phyloP scores from a whole-genome alignment of 1,284 basidiomycete genomes.

The Abortiporus biennis region DNA sequence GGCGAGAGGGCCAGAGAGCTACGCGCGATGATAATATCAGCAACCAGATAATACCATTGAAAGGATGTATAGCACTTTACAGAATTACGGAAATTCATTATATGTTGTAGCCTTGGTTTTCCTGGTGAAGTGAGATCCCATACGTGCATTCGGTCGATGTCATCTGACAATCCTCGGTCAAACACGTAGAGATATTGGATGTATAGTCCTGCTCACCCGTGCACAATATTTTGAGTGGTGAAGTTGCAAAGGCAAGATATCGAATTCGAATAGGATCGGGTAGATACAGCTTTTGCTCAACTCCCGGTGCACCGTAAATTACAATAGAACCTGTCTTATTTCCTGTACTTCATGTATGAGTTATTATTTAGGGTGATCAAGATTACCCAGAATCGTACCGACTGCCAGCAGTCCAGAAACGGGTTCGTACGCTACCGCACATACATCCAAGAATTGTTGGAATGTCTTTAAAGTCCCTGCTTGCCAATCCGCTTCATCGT shows the following conservation, averaged over 20 bases:
- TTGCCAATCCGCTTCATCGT: slow-evolving; percentile 54
- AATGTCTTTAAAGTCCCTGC: slow-evolving; percentile 40
- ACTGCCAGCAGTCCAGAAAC: slow-evolving; percentile 69
- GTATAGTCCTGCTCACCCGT: slow-evolving; percentile 46
- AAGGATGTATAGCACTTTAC: slow-evolving; percentile 32
- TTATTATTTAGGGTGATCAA: background rate
- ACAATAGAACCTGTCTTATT: slow-evolving; percentile 50
- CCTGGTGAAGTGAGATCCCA: slow-evolving; percentile 59
- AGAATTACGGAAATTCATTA: slow-evolving; percentile 43
- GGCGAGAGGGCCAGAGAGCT: slow-evolving; percentile 65
- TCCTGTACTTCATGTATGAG: slow-evolving; percentile 35
- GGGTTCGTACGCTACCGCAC: slow-evolving; percentile 64
- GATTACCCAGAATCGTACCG: slow-evolving; percentile 31
- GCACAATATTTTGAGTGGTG: slow-evolving; percentile 52
- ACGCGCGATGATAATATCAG: slow-evolving; percentile 1
- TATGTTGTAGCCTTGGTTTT: slow-evolving; percentile 48
- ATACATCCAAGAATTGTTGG: slow-evolving; percentile 50
- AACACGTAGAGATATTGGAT: too few relatives aligned
- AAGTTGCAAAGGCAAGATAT: slow-evolving; percentile 58
- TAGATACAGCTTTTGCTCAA: slow-evolving; percentile 47
- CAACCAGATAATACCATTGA: slow-evolving; percentile 12
- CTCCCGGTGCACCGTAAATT: slow-evolving; percentile 61
- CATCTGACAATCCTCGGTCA: slow-evolving; percentile 37
- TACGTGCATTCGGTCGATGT: slow-evolving; percentile 57
- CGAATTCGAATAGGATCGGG: slow-evolving; percentile 46